Evolutionary conservation across 176 grass and related monocot species (phyloP).

Genomic region (Oryza australiensis): DNA sequence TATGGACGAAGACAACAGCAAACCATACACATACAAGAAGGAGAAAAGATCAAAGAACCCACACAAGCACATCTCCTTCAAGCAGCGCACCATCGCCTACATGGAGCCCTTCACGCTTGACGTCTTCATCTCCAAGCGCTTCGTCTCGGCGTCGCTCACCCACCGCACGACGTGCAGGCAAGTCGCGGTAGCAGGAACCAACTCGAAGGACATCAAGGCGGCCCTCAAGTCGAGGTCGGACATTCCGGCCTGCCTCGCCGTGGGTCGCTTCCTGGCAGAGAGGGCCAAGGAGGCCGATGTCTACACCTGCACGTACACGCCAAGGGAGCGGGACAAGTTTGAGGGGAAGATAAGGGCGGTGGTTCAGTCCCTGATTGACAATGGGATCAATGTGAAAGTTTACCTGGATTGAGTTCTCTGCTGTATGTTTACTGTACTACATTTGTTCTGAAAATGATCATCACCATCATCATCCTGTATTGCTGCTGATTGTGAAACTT

Average conservation of each 20-base stretch:
- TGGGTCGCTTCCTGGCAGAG: conserved; percentile 78
- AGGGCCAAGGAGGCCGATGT: conserved; percentile 85
- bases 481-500: not conserved
- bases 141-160: conserved; percentile 82
- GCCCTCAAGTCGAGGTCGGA: conserved; percentile 67
- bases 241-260: conserved; percentile 76
- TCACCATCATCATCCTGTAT: not conserved
- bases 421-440: not conserved
- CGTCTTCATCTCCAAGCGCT: conserved; percentile 87
- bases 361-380: conserved; percentile 85
- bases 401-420: conserved; percentile 67
- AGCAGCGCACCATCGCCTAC: conserved; percentile 79
- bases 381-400: conserved; percentile 84
- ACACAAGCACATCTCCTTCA: conserved; percentile 92
- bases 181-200: conserved; percentile 78
- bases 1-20: conserved; percentile 82
- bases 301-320: conserved; percentile 80
- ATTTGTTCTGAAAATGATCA: not conserved
- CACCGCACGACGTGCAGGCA: conserved; percentile 91
- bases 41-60: conserved; percentile 89
- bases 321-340: conserved; percentile 75
- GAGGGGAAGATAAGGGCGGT: conserved; percentile 87
- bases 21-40: conserved; percentile 94
- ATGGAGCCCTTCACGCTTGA: conserved; percentile 95
- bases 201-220: conserved; percentile 85